phyloP scores from a whole-genome alignment of 1,139 yeast genomes.

The Kodamaea derodonti region DNA sequence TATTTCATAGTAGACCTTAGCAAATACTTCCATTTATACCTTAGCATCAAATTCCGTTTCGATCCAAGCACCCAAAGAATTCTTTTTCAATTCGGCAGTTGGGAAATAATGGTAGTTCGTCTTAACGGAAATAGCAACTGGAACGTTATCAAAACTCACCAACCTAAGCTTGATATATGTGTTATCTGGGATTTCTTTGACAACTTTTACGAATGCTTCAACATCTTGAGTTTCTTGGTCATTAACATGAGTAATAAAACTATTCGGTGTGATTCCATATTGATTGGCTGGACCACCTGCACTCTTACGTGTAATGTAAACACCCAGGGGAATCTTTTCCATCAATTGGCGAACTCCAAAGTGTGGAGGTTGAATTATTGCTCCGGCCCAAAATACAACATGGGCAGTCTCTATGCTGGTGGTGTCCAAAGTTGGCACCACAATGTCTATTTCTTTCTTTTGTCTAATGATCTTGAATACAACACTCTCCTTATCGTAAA shows the following conservation, averaged over 20 bases:
- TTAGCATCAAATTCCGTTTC: slow-evolving; percentile 28
- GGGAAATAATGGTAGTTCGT: slow-evolving; percentile 92
- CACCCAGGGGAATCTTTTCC: slow-evolving; percentile 74
- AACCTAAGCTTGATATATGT: slow-evolving; percentile 77
- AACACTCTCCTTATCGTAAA: slow-evolving; percentile 43
- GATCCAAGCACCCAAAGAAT: slow-evolving; percentile 46
- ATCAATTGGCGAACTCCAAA: slow-evolving; percentile 59
- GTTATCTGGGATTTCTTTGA: slow-evolving; percentile 66
- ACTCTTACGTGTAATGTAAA: slow-evolving; percentile 69
- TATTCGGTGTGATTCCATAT: slow-evolving; percentile 74
- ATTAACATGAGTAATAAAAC: slow-evolving; percentile 86
- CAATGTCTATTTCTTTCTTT: slow-evolving; percentile 45
- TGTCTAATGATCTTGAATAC: slow-evolving; percentile 63
- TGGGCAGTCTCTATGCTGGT: slow-evolving; percentile 59
- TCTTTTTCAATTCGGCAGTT: slow-evolving; percentile 59
- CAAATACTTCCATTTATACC: neutral
- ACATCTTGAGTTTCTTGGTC: slow-evolving; percentile 70
- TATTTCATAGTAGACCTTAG: too few relatives aligned
- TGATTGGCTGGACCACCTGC: slow-evolving; percentile 85
- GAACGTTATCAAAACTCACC: slow-evolving; percentile 81
- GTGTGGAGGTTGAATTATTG: slow-evolving; percentile 56
- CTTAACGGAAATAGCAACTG: slow-evolving; percentile 79
- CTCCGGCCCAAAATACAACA: slow-evolving; percentile 79
- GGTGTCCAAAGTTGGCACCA: slow-evolving; percentile 61
- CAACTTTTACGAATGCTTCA: slow-evolving; percentile 59